phyloP scores from a whole-genome alignment of 768 basidiomycete genomes.

The Ramaria sp. region DNA sequence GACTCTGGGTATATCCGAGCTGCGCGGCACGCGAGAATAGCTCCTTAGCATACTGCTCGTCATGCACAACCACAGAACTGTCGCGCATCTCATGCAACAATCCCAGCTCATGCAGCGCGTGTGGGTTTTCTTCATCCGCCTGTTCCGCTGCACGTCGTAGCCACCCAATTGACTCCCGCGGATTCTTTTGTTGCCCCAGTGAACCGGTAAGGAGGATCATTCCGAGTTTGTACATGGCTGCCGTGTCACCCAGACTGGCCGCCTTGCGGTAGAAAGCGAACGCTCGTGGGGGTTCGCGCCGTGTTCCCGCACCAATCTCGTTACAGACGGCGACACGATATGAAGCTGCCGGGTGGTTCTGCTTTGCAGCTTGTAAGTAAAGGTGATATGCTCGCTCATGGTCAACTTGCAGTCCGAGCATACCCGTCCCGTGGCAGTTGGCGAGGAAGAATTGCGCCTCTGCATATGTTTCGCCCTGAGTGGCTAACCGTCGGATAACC shows the following conservation, averaged over 20 bases:
- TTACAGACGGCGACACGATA: conserved; percentile 99
- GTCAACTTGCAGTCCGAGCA: conserved; percentile 91
- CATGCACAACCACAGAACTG: conserved; percentile 59
- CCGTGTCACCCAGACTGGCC: conserved; percentile 89
- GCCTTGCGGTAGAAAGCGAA: conserved; percentile 96
- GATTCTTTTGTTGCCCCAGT: conserved; percentile 74
- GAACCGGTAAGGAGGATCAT: conserved; percentile 86
- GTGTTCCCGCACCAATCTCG: conserved; percentile 94
- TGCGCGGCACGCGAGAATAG: conserved; percentile 87
- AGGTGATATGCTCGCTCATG: conserved; percentile 97
- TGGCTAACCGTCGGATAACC: conserved; percentile 84
- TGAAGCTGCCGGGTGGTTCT: conserved; percentile 89
- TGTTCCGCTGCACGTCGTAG: conserved; percentile 90
- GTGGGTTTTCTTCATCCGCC: conserved; percentile 96
- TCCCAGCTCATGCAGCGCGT: conserved; percentile 94
- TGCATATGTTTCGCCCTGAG: conserved; percentile 82
- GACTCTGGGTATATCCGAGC: conserved; percentile 85
- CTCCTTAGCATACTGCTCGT: conserved; percentile 72
- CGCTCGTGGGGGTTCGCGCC: conserved; percentile 77
- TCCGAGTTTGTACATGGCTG: conserved; percentile 99
- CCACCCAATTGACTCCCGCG: conserved; percentile 90
- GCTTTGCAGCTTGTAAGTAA: conserved; percentile 93
- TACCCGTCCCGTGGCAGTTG: conserved; percentile 92
- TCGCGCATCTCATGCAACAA: conserved; percentile 67
- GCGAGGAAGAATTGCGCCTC: conserved; percentile 99